Conservation (phyloP, 176 grass and related monocot genomes). For the Aegilops tauschii region DNA sequence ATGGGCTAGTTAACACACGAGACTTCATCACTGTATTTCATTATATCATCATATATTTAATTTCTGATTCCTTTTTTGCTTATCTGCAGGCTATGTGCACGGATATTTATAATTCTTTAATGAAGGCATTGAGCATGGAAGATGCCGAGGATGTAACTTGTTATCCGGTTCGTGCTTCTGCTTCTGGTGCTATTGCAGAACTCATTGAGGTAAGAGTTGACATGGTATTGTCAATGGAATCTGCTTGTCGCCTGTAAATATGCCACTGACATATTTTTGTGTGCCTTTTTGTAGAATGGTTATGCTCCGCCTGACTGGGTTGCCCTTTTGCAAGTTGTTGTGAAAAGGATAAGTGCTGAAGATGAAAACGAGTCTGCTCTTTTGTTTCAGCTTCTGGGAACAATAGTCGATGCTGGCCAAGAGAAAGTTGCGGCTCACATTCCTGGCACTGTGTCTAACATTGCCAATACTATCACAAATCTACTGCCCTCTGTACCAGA, state of each 20-base stretch:
- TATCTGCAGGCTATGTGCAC: slow-evolving; percentile 58
- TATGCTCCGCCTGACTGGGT: slow-evolving; percentile 67
- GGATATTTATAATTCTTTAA: slow-evolving; percentile 77
- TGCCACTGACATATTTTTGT: slow-evolving; percentile 7
- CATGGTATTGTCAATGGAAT: background rate
- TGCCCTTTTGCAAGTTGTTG: slow-evolving; percentile 57
- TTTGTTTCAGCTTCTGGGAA: slow-evolving; percentile 84
- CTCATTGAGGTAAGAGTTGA: slow-evolving; percentile 71
- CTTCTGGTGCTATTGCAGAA: slow-evolving; percentile 70
- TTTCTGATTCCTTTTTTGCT: slow-evolving; percentile 35
- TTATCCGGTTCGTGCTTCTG: slow-evolving; percentile 79
- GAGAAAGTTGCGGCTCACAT: slow-evolving; percentile 51
- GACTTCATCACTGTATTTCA: slow-evolving; percentile 5
- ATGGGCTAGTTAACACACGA: slow-evolving; percentile 6
- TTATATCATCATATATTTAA: background rate
- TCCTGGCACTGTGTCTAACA: slow-evolving; percentile 64
- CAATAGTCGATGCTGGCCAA: slow-evolving; percentile 70
- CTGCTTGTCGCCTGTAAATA: slow-evolving; percentile 24
- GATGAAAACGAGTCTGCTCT: slow-evolving; percentile 73
- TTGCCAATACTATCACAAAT: slow-evolving; percentile 48
- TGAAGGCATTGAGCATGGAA: slow-evolving; percentile 55
- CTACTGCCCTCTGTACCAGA: slow-evolving; percentile 65
- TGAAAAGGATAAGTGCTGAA: slow-evolving; percentile 52
- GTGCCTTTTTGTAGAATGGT: slow-evolving; percentile 56
- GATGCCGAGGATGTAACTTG: slow-evolving; percentile 58